Evolutionary conservation across 352 stramenopile genomes (phyloP), one percentile per base, ranked within the genome.

Genomic region (Globisporangium heterothallicum): DNA sequence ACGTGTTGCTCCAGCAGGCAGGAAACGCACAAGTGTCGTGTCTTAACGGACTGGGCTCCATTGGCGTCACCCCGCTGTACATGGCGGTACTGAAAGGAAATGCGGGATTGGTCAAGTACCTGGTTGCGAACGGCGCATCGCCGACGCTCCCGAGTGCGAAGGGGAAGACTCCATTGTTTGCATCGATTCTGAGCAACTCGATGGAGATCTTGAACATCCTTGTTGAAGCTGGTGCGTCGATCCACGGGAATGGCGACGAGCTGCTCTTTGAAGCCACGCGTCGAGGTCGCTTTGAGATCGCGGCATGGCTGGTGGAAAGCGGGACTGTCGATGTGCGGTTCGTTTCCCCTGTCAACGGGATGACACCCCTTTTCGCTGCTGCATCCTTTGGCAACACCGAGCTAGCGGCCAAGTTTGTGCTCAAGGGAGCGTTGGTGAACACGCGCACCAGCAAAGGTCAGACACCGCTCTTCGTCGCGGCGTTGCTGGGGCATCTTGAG

Each of bases 211-310:
- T 45, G 21, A 43, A 30, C 9, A 6, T 45, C 32, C 47, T 53
- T 13, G 22, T 53, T 6, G 47, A 53, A 24, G 32, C 35, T 13
- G 47, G 47, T 5, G 47, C 47, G n/a, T 34, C 32, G 6, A 27
- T 53, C 9, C 5, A 45, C 4, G 47, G n/a, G 3, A 26, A 34
- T 16, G 47, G 47, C 7, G 47, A 24, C 12, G 47, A 53, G 34
- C 21, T 53, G 29, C 47, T 53, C 47, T 53, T 53, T 30, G 47
- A 53, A 42, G 47, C 47, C 18, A 53, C 47, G 12, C 47, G 47
- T 2, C 47, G 47, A 22, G 47, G 47, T 12, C 47, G 47, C 22
- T 53, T 53, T 10, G 22, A 35, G n/a, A 53, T 53, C 18, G 47
- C 47, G 21, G 10, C 27, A 13, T 53, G 47, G 47, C 47, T 53